Evolutionary conservation across 139 green algal species (phyloP).

Genomic region (Chlamydomonas sphaeroides): DNA sequence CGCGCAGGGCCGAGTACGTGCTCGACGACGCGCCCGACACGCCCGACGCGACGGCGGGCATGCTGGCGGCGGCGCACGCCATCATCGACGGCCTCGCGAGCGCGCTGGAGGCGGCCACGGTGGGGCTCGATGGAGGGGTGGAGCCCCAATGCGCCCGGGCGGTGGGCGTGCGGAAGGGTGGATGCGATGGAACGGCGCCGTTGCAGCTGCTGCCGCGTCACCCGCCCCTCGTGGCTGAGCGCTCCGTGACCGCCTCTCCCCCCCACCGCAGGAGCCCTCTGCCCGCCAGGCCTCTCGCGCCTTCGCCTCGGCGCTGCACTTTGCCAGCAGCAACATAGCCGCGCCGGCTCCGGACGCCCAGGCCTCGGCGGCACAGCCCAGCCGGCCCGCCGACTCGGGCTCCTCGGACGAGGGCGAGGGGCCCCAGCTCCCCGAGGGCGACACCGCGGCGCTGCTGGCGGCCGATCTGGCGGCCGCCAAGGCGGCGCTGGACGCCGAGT

Average conservation of each 20-base stretch:
- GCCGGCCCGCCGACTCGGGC: not conserved
- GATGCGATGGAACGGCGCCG: not conserved
- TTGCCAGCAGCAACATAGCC: conserved; percentile 1
- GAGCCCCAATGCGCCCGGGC: not conserved
- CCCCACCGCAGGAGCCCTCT: not conserved
- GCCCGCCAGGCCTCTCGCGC: not conserved
- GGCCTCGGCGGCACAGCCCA: not conserved
- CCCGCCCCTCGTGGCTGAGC: not conserved
- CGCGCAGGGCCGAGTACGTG: conserved; percentile 25
- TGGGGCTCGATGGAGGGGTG: not conserved
- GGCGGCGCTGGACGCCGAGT: not conserved
- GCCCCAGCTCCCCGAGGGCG: not conserved
- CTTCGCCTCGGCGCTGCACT: conserved; percentile 34
- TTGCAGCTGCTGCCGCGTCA: not conserved
- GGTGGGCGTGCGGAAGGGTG: not conserved
- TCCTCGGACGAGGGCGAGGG: not conserved
- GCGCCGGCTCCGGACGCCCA: not conserved
- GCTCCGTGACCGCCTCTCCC: not conserved
- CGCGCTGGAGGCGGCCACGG: conserved; percentile 12
- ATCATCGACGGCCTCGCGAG: conserved; percentile 8
- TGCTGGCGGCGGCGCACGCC: not conserved
- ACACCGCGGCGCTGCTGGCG: not conserved
- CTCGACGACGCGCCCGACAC: conserved; percentile 11
- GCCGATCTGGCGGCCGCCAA: conserved; percentile 14
- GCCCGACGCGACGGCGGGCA: not conserved